Evolutionary conservation across 2,329 filamentous ascomycete species (phyloP).

Genomic region (Cryphonectria parasitica): DNA sequence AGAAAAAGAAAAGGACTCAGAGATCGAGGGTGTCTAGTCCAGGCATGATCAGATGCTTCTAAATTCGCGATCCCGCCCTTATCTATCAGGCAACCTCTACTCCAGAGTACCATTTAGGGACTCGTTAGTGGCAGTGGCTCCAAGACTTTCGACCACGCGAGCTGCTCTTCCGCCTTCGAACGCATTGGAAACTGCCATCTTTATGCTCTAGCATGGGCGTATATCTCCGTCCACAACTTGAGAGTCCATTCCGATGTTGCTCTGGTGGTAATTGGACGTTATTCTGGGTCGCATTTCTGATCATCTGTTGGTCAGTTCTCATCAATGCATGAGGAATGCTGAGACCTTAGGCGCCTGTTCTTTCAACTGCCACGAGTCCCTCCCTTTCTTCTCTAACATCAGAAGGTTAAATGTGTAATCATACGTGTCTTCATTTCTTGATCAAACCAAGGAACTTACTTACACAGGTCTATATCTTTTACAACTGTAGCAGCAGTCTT

Average conservation of each 20-base stretch:
- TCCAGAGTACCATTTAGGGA: not conserved
- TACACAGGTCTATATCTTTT: too few relatives aligned
- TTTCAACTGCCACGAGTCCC: not conserved
- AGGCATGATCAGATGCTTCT: too few relatives aligned
- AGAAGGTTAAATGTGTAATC: too few relatives aligned
- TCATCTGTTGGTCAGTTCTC: not conserved
- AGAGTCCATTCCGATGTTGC: not conserved
- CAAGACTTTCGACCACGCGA: not conserved
- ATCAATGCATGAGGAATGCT: not conserved
- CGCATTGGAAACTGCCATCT: not conserved
- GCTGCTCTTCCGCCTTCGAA: not conserved
- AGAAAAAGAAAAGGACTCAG: not conserved
- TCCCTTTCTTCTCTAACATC: not conserved
- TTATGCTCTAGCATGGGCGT: not conserved
- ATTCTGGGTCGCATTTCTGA: not conserved
- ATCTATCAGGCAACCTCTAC: not conserved
- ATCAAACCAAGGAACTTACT: not conserved
- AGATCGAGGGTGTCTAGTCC: not conserved
- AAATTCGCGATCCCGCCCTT: not conserved
- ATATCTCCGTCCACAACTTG: not conserved
- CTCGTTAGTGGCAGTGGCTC: not conserved
- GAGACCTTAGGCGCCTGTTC: not conserved
- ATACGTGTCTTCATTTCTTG: not conserved
- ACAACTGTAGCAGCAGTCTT: too few relatives aligned
- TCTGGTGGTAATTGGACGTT: not conserved